Conservation (phyloP, 768 basidiomycete genomes). For the Lentinus brumalis region DNA sequence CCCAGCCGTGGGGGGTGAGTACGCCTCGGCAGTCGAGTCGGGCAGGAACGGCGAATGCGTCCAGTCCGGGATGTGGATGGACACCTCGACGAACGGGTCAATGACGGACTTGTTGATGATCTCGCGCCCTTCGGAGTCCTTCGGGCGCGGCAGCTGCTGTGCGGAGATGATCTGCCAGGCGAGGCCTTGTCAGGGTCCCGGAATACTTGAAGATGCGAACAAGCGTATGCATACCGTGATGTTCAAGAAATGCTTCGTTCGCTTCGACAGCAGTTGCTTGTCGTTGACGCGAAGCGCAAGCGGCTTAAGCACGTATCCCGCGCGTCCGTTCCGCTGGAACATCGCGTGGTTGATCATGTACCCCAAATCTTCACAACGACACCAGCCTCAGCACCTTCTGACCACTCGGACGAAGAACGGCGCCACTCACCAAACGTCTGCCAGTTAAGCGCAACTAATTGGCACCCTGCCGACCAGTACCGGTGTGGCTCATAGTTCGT, state of each 20-base stretch:
- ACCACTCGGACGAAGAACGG: background rate
- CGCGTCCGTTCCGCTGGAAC: constrained; percentile 89
- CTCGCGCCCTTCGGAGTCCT: constrained; percentile 64
- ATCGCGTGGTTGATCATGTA: constrained; percentile 94
- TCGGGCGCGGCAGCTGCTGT: constrained; percentile 82
- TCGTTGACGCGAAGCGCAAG: constrained; percentile 65
- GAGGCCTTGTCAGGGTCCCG: background rate
- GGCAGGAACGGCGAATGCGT: constrained; percentile 24
- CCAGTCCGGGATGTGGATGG: constrained; percentile 79
- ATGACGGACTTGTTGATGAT: constrained; percentile 54
- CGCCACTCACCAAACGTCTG: constrained; percentile 82
- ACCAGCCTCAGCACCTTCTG: background rate
- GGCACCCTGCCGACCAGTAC: constrained; percentile 88
- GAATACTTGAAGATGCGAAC: background rate
- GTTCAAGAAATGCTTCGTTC: constrained; percentile 62
- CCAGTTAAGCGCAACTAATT: constrained; percentile 96
- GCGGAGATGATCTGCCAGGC: constrained; percentile 70
- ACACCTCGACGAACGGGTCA: constrained; percentile 83
- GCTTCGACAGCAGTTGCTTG: constrained; percentile 55
- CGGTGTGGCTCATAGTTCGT: constrained; percentile 88
- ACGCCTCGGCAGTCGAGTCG: constrained; percentile 5
- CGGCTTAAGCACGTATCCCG: constrained; percentile 91
- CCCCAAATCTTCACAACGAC: constrained; percentile 63
- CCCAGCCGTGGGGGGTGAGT: constrained; percentile 22
- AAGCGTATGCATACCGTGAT: constrained; percentile 50